Base-by-base conservation (phyloP, 768 basidiomycete species). In the Lactarius evosmus region DNA sequence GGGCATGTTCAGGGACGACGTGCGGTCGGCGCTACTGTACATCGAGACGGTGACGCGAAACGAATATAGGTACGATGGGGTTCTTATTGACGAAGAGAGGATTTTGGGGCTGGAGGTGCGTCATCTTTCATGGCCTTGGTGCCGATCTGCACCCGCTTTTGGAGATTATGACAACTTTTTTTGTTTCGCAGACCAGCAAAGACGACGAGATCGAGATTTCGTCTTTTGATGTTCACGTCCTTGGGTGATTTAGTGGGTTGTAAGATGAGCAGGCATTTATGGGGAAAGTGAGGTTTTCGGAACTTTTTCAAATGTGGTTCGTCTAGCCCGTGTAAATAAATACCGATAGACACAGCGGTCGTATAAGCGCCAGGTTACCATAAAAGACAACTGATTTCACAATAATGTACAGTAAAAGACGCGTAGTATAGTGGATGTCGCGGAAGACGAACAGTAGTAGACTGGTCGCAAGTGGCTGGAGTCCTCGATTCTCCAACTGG, bases 41-140 rank as follows among this genome's bases (percentile, higher is more conserved):
- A 54, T 69, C 12, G 72, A 73, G 65, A 59, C 55, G 19, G 63
- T 56, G 22, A 68, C 69, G 14, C 32, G 33, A n/a, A 46, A 44
- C 0, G 36, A 41, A 19, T 71, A 69, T 53, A 53, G 60, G 1
- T 71, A 72, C 27, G 65, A 71, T 17, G 70, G 72, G 17, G 69
- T 69, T 29, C 25, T 74, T 56, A 68, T 74, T 9, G 74, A 74
- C 33, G 73, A 74, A 58, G 73, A 72, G 46, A 65, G 71, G 25
- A 68, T 74, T 34, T 59, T 74, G 38, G 73, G 74, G 11, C 54
- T 74, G 58, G 59, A 69, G 66, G 72, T 72, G 57, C 19, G 34
- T 36, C 7, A 16, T 41, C 19, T 40, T 41, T 19, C 9, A 2
- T 25, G 25, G 22, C 12, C 25, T 46, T 16, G 12, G 46, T 49